Evolutionary conservation across 2,329 filamentous ascomycete genomes (phyloP), one percentile per base, ranked within the genome.

Genomic region (Bipolaris victoriae): DNA sequence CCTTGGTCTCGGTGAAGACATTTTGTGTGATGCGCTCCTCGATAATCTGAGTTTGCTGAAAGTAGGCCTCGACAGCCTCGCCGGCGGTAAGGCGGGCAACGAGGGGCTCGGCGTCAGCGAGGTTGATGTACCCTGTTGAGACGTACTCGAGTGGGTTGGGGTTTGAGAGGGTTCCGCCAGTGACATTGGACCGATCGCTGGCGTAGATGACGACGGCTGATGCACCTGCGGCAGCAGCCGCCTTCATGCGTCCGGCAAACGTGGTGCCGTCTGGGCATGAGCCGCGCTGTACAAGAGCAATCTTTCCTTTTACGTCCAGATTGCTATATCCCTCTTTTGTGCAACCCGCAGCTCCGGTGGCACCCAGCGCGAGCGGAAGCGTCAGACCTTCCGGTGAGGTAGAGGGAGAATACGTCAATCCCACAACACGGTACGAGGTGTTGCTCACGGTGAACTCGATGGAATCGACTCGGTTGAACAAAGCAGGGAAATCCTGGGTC

Each of bases 1-100:
- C 68, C n/a, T 67, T 73, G 10, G 76, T 77, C 55, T 77, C 71
- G 7, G 76, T 76, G 58, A 79, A 71, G 45, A 79, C 69, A 45
- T 79, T 78, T 33, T 76, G 76, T 61, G 83, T 85, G 5, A 80
- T 81, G 15, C 79, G 76, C 57, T 81, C 82, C 60, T 84, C 80
- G 26, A 82, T 68, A 46, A 76, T 67, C 61, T 80, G 79, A 1
- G 77, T 80, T 51, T 80, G 78, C 60, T 80, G 77, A 63, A 80
- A 80, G 56, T 75, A 72, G 6, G 78, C 77, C 36, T 69, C 61
- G 7, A 80, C 52, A 6, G 62, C 61, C 57, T 82, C 79, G 0
- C 81, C 80, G 0, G 69, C 74, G 15, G 72, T 49, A 4, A 83
- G 66, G 6, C 76, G 72, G 11, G 70, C 71, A 44, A 75, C 77